Evolutionary conservation across 1,284 basidiomycete genomes (phyloP).

Genomic region (Taiwanofungus camphoratus): DNA sequence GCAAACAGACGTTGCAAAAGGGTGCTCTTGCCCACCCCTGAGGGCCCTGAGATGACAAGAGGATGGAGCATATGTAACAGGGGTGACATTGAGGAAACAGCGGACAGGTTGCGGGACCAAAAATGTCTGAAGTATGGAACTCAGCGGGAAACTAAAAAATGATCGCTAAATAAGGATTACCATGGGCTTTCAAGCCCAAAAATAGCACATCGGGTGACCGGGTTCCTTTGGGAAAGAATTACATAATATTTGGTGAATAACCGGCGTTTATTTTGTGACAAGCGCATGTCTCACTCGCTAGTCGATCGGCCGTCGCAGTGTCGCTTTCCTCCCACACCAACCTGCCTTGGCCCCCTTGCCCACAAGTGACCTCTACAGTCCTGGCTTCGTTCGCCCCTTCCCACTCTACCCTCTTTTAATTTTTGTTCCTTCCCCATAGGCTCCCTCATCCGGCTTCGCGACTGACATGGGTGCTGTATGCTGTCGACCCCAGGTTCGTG

Average conservation of each 20-base stretch:
- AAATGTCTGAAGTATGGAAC: neutral
- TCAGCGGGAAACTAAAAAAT: too few species aligned
- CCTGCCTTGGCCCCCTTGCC: constrained; percentile 14
- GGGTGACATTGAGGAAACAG: constrained; percentile 18
- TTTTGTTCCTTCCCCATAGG: constrained; percentile 18
- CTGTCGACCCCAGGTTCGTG: constrained; percentile 70
- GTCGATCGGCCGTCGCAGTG: too few species aligned
- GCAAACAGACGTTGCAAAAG: constrained; percentile 82
- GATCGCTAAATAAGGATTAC: too few species aligned
- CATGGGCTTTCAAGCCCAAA: too few species aligned
- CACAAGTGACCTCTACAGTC: constrained; percentile 11
- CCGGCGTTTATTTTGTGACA: too few species aligned
- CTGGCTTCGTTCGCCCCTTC: constrained; percentile 9
- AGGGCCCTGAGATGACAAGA: constrained; percentile 78
- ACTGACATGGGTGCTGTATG: constrained; percentile 74
- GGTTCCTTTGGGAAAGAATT: too few species aligned
- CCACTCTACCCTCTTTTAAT: constrained; percentile 16
- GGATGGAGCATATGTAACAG: constrained; percentile 42
- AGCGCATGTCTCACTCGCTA: too few species aligned
- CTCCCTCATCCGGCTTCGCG: constrained; percentile 16
- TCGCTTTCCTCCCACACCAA: constrained; percentile 5
- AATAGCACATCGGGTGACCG: too few species aligned
- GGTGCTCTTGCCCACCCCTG: constrained; percentile 94
- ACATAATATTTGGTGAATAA: too few species aligned
- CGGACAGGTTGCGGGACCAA: neutral